Percentiles rank a stretch among this genome's conserved stretches.
Conservation (phyloP, 768 basidiomycete genomes). For the Phallus indusiatus region DNA sequence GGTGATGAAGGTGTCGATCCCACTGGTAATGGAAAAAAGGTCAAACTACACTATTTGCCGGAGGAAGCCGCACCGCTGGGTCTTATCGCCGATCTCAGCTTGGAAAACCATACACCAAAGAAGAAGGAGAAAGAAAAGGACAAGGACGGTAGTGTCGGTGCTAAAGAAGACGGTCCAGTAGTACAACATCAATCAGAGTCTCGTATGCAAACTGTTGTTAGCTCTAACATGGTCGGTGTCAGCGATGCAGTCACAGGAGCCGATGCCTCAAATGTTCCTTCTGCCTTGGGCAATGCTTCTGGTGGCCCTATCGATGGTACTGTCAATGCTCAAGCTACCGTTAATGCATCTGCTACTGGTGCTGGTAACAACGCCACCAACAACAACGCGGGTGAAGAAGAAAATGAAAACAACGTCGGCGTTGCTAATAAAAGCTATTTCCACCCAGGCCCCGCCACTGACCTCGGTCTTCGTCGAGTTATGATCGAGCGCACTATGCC, state of each 20-base stretch:
- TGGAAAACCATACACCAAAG: constrained; percentile 37
- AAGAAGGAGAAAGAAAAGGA: constrained; percentile 11
- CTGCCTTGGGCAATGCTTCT: background rate
- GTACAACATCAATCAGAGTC: background rate
- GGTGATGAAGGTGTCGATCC: constrained; percentile 9
- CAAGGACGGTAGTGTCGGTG: background rate
- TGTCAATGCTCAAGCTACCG: too few species aligned
- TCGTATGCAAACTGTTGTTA: background rate
- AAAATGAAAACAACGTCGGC: constrained; percentile 35
- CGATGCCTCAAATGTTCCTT: background rate
- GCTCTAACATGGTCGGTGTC: too few species aligned
- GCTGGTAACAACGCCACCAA: too few species aligned
- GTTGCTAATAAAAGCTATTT: constrained; percentile 77
- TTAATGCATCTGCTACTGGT: too few species aligned
- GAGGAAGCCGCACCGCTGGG: constrained; percentile 69
- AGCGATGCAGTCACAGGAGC: background rate
- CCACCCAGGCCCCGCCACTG: constrained; percentile 15
- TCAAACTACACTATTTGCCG: constrained; percentile 30
- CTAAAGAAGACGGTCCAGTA: background rate
- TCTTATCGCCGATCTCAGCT: constrained; percentile 60
- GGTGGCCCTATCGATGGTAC: constrained; percentile 2
- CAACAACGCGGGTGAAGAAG: background rate
- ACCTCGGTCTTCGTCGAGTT: constrained; percentile 13
- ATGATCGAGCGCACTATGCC: constrained; percentile 17
- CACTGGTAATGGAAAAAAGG: constrained; percentile 3